phyloP scores from a whole-genome alignment of 768 basidiomycete species.

The Mycena capillaripes region DNA sequence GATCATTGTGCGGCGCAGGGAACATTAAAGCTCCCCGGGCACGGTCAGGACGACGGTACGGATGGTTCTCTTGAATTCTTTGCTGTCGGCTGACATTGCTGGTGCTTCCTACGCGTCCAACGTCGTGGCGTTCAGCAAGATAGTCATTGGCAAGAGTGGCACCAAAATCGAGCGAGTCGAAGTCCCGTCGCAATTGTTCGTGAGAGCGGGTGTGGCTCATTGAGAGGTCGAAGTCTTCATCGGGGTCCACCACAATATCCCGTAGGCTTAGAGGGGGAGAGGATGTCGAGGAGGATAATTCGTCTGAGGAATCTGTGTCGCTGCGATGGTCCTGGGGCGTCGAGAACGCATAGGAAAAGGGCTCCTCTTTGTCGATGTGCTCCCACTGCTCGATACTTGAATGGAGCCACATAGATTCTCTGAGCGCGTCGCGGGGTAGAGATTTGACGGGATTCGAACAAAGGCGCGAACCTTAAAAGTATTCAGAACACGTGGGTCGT shows the following conservation, averaged over 20 bases:
- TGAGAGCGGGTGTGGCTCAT: neutral
- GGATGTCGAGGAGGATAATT: neutral
- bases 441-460: neutral
- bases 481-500: neutral
- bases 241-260: neutral
- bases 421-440: slow-evolving; percentile 3
- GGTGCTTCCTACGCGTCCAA: neutral
- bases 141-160: neutral
- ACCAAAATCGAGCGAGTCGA: neutral
- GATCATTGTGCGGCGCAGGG: slow-evolving; percentile 8
- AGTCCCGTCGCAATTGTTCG: neutral
- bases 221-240: neutral
- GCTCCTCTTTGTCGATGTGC: neutral
- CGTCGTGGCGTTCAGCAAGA: neutral
- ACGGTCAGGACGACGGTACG: neutral
- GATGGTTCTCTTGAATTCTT: slow-evolving; percentile 1
- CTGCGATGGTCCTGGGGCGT: too few species aligned
- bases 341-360: neutral
- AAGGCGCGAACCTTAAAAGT: slow-evolving; percentile 8
- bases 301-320: neutral
- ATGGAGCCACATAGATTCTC: slow-evolving; percentile 2
- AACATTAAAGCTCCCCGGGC: neutral
- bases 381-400: neutral
- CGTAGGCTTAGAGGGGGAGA: neutral
- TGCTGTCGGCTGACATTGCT: neutral